A percentile compares a stretch with the other conserved stretches of the same genome.
Conservation (phyloP, 2,329 filamentous ascomycete species). For the Apiospora sp. region DNA sequence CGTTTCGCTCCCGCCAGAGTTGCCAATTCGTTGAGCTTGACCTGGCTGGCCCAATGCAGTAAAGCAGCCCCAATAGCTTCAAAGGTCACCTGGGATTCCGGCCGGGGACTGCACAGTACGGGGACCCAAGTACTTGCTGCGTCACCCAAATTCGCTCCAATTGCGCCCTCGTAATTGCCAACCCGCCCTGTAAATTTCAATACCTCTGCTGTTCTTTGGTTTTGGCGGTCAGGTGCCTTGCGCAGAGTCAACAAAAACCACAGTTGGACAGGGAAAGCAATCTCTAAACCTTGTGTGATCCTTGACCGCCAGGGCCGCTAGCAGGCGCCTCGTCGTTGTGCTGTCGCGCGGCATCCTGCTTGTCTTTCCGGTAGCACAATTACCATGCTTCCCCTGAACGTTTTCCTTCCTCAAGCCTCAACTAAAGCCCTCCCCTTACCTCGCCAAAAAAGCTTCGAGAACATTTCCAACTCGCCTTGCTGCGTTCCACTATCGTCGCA, state of each 20-base stretch:
- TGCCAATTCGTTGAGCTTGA: slow-evolving; percentile 17
- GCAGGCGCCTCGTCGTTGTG: background rate
- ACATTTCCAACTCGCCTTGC: background rate
- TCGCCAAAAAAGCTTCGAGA: slow-evolving; percentile 10
- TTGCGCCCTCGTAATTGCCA: slow-evolving; percentile 11
- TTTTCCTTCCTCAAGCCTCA: background rate
- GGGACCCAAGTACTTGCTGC: background rate
- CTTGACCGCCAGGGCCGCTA: slow-evolving; percentile 11
- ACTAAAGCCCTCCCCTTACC: background rate
- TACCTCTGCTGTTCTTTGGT: slow-evolving; percentile 7
- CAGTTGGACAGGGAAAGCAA: slow-evolving; percentile 10
- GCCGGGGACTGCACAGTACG: background rate
- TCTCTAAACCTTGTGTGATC: background rate
- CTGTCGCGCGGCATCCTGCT: background rate
- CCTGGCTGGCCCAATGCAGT: background rate
- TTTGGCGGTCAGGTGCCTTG: slow-evolving; percentile 2
- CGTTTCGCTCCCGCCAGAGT: slow-evolving; percentile 7
- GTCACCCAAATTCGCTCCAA: slow-evolving; percentile 9
- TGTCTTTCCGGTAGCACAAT: background rate
- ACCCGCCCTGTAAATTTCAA: slow-evolving; percentile 2
- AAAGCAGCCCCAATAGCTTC: background rate
- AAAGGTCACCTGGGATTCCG: background rate
- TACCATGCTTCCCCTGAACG: slow-evolving; percentile 14
- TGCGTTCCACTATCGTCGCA: background rate
- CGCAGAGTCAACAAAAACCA: slow-evolving; percentile 1